Conservation (phyloP, 129 eudicot species). For the Cynara cardunculus region DNA sequence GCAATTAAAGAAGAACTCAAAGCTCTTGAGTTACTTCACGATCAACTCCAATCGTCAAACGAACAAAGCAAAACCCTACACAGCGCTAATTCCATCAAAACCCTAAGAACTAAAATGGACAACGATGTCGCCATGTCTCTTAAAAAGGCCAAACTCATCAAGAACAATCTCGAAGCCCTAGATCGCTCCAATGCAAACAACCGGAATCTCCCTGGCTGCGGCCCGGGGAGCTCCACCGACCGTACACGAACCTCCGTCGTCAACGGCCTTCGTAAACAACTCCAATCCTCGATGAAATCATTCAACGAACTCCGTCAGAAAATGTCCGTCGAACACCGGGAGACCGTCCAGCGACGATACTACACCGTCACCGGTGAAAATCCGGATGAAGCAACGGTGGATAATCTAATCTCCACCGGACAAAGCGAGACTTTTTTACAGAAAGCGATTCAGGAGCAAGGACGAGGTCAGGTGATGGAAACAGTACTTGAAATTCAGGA, state of each 20-base stretch:
- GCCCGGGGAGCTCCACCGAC: slow-evolving; percentile 76
- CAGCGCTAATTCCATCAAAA: slow-evolving; percentile 55
- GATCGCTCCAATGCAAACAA: slow-evolving; percentile 55
- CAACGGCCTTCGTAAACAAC: slow-evolving; percentile 48
- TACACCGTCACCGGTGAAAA: slow-evolving; percentile 69
- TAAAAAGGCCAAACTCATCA: slow-evolving; percentile 58
- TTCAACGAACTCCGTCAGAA: slow-evolving; percentile 46
- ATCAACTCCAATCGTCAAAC: slow-evolving; percentile 52
- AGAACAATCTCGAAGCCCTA: slow-evolving; percentile 50
- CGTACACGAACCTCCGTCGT: slow-evolving; percentile 69
- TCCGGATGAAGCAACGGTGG: slow-evolving; percentile 52
- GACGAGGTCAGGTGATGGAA: slow-evolving; percentile 59
- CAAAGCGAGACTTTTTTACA: slow-evolving; percentile 45
- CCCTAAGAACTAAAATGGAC: slow-evolving; percentile 54
- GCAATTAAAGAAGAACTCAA: slow-evolving; percentile 47
- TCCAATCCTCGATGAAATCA: slow-evolving; percentile 34
- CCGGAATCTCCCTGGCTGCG: slow-evolving; percentile 59
- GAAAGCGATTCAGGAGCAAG: slow-evolving; percentile 70
- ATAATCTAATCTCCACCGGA: slow-evolving; percentile 45
- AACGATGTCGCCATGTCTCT: slow-evolving; percentile 45
- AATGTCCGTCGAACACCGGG: slow-evolving; percentile 59
- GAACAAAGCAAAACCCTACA: slow-evolving; percentile 68
- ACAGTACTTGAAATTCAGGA: slow-evolving; percentile 68
- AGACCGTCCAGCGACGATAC: slow-evolving; percentile 62
- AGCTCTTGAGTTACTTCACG: slow-evolving; percentile 44